Evolutionary conservation across 805 yeast genomes (phyloP).

Genomic region (Candida stauntonica): DNA sequence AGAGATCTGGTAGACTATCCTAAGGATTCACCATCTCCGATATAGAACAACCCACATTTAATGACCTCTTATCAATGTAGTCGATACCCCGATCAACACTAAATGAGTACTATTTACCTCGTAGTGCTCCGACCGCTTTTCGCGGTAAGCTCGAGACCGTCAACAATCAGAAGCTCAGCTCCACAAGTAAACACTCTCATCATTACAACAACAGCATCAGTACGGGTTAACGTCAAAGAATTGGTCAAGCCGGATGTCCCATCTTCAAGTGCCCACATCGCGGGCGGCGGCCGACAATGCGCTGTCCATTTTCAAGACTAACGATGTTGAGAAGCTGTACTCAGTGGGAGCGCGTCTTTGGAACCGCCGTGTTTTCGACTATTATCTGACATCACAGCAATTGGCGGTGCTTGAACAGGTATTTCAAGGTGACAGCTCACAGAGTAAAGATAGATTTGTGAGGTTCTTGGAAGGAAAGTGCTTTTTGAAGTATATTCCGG

Average conservation of each 20-base stretch:
- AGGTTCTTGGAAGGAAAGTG: constrained; percentile 37
- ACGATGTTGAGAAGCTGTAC: constrained; percentile 25
- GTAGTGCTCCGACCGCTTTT: not conserved
- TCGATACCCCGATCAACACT: too few species aligned
- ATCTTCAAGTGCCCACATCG: not conserved
- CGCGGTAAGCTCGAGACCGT: not conserved
- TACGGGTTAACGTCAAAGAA: too few species aligned
- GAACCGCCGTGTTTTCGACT: constrained; percentile 38
- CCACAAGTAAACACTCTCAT: too few species aligned
- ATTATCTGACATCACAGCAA: constrained; percentile 53
- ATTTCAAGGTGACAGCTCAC: constrained; percentile 29
- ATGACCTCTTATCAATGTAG: too few species aligned
- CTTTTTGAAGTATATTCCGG: constrained; percentile 22
- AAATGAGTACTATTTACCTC: too few species aligned
- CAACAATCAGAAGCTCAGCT: too few species aligned
- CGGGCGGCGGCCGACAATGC: not conserved
- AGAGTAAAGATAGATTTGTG: constrained; percentile 34
- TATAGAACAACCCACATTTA: too few species aligned
- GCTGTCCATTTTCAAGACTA: constrained; percentile 26
- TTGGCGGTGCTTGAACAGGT: constrained; percentile 44
- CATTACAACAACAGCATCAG: too few species aligned
- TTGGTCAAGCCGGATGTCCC: too few species aligned
- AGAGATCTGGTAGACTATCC: not conserved
- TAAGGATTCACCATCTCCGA: too few species aligned
- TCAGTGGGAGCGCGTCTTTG: constrained; percentile 22